A percentile compares a stretch with the other conserved stretches of the same genome.
Evolutionary conservation across 2,329 filamentous ascomycete genomes (phyloP).

Genomic region (Colletotrichum paranaense): DNA sequence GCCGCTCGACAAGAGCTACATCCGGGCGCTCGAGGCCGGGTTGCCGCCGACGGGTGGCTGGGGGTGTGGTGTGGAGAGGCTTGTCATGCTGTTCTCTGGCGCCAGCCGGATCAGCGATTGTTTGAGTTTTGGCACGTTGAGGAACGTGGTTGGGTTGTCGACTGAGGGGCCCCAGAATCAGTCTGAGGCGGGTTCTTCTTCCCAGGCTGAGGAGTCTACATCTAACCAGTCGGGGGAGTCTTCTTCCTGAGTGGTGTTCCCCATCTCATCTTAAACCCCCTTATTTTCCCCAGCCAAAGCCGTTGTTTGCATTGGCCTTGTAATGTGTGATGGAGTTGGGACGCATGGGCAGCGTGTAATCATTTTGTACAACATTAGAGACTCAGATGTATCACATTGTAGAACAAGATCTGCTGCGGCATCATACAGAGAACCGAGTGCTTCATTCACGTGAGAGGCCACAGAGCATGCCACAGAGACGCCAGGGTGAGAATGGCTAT

Average conservation of each 20-base stretch:
- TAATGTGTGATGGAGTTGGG: background rate
- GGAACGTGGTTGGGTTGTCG: constrained; percentile 70
- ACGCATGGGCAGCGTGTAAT: background rate
- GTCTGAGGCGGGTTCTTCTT: background rate
- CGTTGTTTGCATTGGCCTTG: background rate
- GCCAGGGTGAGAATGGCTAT: background rate
- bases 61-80: constrained; percentile 91
- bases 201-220: too few species aligned
- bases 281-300: background rate
- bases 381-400: constrained; percentile 3
- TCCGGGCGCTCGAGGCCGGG: constrained; percentile 86
- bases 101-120: constrained; percentile 85
- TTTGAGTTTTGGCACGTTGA: constrained; percentile 87
- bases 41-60: constrained; percentile 96
- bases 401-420: background rate
- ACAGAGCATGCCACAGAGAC: background rate
- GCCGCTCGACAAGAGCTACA: constrained; percentile 81
- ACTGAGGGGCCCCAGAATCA: constrained; percentile 39
- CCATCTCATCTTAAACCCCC: too few species aligned
- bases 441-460: background rate
- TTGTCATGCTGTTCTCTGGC: constrained; percentile 91
- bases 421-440: background rate
- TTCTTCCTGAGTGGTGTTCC: background rate
- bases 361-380: constrained; percentile 10
- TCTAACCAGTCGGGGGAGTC: too few species aligned